Conservation (phyloP, 345 rosid genomes). For the Mangifera indica region DNA sequence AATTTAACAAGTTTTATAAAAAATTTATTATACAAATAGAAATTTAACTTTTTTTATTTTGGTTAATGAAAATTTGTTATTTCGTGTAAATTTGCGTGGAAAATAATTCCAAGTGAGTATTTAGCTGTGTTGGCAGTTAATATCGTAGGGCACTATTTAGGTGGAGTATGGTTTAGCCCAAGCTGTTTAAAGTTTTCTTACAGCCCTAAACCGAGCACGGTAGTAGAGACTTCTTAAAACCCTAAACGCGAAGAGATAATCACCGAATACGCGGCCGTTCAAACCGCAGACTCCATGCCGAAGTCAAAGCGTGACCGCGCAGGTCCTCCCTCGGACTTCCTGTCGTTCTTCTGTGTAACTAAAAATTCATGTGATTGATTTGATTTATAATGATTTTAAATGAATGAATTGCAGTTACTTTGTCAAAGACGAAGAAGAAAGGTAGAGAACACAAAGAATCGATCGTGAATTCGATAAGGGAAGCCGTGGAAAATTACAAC, state of each 20-base stretch:
- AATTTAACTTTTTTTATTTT: too few species aligned
- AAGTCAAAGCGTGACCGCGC: constrained; percentile 86
- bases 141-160: too few species aligned
- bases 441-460: constrained; percentile 85
- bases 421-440: constrained; percentile 95
- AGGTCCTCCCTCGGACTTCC: constrained; percentile 37
- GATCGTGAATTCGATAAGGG: constrained; percentile 63
- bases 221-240: not conserved
- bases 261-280: not conserved
- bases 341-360: not conserved
- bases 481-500: constrained; percentile 57
- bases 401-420: constrained; percentile 52
- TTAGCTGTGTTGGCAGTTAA: too few species aligned
- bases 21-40: too few species aligned
- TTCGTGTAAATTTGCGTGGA: too few species aligned
- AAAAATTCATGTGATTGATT: not conserved
- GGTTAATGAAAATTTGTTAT: too few species aligned
- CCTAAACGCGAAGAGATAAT: not conserved
- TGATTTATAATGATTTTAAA: not conserved
- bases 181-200: too few species aligned
- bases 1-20: too few species aligned
- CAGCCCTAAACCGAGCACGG: too few species aligned
- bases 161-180: too few species aligned
- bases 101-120: too few species aligned
- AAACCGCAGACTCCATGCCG: constrained; percentile 46